Conservation (phyloP, 169 alveolate genomes). For the Plasmodium gonderi region DNA sequence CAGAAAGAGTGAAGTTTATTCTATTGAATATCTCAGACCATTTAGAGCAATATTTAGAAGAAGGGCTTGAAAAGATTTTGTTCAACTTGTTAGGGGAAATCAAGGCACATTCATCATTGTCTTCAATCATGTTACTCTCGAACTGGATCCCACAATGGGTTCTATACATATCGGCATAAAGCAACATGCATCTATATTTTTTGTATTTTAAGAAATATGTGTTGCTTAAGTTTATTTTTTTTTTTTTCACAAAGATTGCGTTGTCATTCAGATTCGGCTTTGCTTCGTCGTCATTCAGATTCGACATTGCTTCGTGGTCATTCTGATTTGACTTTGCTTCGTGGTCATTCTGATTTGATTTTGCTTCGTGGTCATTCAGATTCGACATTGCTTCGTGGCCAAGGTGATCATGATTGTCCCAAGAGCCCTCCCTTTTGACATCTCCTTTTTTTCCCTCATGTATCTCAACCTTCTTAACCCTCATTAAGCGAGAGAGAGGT, state of each 20-base stretch:
- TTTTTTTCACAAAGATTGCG: not conserved
- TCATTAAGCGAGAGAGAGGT: conserved; percentile 7
- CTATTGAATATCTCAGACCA: not conserved
- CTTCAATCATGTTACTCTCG: not conserved
- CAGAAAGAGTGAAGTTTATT: conserved; percentile 35
- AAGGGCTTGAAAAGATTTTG: not conserved
- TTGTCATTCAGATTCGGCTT: not conserved
- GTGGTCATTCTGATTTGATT: too few relatives aligned
- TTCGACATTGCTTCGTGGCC: too few relatives aligned
- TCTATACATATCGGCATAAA: conserved; percentile 18
- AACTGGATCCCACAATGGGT: conserved; percentile 36
- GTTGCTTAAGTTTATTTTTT: conserved; percentile 1
- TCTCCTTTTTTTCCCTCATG: not conserved
- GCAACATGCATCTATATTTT: not conserved
- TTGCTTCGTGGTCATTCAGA: too few relatives aligned
- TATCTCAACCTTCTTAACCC: not conserved
- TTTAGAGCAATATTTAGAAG: not conserved
- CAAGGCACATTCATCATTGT: not conserved
- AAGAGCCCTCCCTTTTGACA: too few relatives aligned
- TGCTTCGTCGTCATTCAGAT: not conserved
- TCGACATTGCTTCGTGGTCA: too few relatives aligned
- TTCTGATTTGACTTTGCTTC: too few relatives aligned
- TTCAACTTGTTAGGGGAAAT: not conserved
- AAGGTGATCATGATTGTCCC: too few relatives aligned
- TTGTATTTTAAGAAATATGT: conserved; percentile 16